phyloP scores from a whole-genome alignment of 345 rosid species.

The Brassica nigra region DNA sequence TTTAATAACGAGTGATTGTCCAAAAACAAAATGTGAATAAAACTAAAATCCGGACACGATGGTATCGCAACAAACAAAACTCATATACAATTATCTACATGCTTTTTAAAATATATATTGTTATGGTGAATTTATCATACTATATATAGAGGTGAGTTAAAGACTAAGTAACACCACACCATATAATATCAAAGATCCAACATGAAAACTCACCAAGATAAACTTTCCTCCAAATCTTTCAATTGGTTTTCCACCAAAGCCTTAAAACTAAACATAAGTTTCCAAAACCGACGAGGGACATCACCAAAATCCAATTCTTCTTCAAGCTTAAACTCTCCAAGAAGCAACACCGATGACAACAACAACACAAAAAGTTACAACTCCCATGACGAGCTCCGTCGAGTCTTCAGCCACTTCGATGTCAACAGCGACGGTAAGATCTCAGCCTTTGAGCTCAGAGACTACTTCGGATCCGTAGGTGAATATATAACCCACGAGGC shows the following conservation, averaged over 20 bases:
- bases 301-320: constrained; percentile 34
- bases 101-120: not conserved
- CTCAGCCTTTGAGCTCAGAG: constrained; percentile 66
- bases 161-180: constrained; percentile 11
- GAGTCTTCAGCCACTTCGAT: constrained; percentile 73
- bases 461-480: constrained; percentile 70
- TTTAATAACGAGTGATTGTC: not conserved
- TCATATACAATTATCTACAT: constrained; percentile 20
- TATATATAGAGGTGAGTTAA: constrained; percentile 29
- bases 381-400: constrained; percentile 47
- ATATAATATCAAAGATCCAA: constrained; percentile 23
- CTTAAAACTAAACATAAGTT: constrained; percentile 35
- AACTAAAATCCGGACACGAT: not conserved
- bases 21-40: not conserved
- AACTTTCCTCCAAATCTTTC: constrained; percentile 34
- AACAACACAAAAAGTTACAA: constrained; percentile 9
- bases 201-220: constrained; percentile 32
- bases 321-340: constrained; percentile 35
- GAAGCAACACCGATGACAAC: constrained; percentile 2
- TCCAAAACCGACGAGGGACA: constrained; percentile 28
- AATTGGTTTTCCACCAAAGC: constrained; percentile 39
- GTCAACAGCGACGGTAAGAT: constrained; percentile 73
- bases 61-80: constrained; percentile 15
- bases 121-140: not conserved
- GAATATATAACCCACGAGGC: constrained; percentile 64